Conservation (phyloP, 768 basidiomycete genomes). For the Xanthoconium stramineum region DNA sequence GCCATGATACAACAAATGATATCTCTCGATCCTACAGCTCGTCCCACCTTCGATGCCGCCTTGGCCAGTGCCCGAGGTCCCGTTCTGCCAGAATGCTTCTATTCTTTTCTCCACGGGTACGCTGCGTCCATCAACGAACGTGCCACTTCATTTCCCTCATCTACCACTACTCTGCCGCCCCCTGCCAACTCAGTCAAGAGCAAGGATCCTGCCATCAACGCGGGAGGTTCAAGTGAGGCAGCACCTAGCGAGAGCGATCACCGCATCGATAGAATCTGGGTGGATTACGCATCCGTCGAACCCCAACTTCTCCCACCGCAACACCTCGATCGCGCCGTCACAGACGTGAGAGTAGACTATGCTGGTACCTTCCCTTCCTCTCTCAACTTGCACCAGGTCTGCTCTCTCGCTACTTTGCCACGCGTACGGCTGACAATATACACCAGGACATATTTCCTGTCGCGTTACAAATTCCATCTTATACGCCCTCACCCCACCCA, state of each 20-base stretch:
- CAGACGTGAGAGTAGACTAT: conserved; percentile 59
- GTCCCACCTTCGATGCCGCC: conserved; percentile 80
- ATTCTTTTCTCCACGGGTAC: conserved; percentile 92
- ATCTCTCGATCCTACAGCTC: conserved; percentile 64
- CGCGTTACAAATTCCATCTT: conserved; percentile 63
- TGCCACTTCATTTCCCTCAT: conserved; percentile 39
- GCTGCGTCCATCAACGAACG: conserved; percentile 76
- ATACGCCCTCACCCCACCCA: conserved; percentile 35
- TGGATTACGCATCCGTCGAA: conserved; percentile 81
- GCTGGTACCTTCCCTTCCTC: conserved; percentile 30
- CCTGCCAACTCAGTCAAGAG: conserved; percentile 25
- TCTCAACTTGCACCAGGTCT: conserved; percentile 61
- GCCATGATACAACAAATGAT: conserved; percentile 89
- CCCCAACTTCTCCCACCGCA: conserved; percentile 57
- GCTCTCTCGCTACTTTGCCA: not conserved
- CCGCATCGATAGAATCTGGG: conserved; percentile 79
- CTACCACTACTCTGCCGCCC: conserved; percentile 28
- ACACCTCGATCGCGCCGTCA: conserved; percentile 41
- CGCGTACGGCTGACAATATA: conserved; percentile 3
- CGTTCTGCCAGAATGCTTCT: conserved; percentile 91
- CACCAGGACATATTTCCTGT: conserved; percentile 74
- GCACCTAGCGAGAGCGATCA: conserved; percentile 84
- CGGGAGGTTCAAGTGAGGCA: conserved; percentile 27
- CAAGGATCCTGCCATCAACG: conserved; percentile 12
- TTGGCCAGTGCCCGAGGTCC: conserved; percentile 71